These are phyloP conservation scores for Isoetes engelmannii DNA, from an alignment of 83 land plant genomes.

Conservation along the genomic window DNA sequence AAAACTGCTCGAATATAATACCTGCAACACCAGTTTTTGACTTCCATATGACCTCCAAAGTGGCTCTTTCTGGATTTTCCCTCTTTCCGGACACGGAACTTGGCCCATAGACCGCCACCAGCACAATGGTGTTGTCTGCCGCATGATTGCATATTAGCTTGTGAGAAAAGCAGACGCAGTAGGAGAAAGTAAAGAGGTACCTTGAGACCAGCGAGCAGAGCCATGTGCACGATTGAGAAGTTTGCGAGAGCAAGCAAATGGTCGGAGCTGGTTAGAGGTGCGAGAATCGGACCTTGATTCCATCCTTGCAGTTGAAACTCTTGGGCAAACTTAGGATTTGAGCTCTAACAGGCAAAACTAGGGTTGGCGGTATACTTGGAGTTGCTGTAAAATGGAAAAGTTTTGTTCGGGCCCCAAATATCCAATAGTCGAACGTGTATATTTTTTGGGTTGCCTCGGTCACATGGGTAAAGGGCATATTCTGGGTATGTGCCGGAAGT, in stretches of 20 bases:
- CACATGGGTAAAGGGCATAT: too few relatives aligned
- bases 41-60: conserved; percentile 69
- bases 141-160: not conserved
- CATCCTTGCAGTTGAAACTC: conserved; percentile 19
- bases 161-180: too few relatives aligned
- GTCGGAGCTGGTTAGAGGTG: conserved; percentile 48
- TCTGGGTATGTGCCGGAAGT: too few relatives aligned
- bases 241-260: conserved; percentile 45
- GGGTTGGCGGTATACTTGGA: too few relatives aligned
- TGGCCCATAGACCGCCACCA: conserved; percentile 76
- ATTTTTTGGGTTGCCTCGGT: too few relatives aligned
- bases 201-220: conserved; percentile 78
- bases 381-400: too few relatives aligned
- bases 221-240: conserved; percentile 66
- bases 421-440: too few relatives aligned
- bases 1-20: not conserved
- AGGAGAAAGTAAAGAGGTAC: conserved; percentile 19
- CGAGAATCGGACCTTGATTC: conserved; percentile 47
- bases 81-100: conserved; percentile 55
- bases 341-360: too few relatives aligned
- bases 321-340: too few relatives aligned
- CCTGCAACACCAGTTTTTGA: conserved; percentile 60
- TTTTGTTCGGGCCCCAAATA: too few relatives aligned
- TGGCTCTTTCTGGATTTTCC: conserved; percentile 69
- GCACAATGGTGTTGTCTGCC: conserved; percentile 57